Conservation (phyloP, 116 monocot species). For the Zostera marina region DNA sequence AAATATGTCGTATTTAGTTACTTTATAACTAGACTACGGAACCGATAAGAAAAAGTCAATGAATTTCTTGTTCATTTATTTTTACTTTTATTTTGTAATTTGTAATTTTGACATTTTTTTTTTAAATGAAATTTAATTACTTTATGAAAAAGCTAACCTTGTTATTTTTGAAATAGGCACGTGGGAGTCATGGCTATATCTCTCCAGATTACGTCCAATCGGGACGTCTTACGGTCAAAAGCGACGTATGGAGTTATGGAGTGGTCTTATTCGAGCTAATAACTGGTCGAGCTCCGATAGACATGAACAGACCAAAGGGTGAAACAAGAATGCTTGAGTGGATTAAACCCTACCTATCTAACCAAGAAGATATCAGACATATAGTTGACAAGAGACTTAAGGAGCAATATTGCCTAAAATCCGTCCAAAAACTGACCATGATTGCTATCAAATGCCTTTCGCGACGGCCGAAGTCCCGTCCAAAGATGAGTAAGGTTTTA, state of each 20-base stretch:
- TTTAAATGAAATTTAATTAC: no score
- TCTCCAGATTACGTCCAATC: slow-evolving; percentile 85
- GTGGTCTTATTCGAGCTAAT: slow-evolving; percentile 81
- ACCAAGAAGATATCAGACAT: slow-evolving; percentile 27
- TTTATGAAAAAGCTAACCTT: no score
- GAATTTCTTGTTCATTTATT: no score
- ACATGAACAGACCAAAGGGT: slow-evolving; percentile 53
- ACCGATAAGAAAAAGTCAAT: no score
- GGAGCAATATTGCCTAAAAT: slow-evolving; percentile 27
- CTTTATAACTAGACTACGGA: no score
- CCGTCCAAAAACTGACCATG: slow-evolving; percentile 30
- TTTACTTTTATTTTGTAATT: no score
- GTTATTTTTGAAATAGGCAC: slow-evolving; percentile 34
- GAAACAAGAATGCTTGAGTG: slow-evolving; percentile 81
- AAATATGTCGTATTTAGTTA: no score
- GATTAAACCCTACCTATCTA: slow-evolving; percentile 55
- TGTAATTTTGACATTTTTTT: no score
- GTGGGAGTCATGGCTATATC: slow-evolving; percentile 72
- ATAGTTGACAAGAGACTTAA: slow-evolving; percentile 61
- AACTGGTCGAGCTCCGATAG: slow-evolving; percentile 63
- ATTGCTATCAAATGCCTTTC: slow-evolving; percentile 57
- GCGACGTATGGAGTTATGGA: slow-evolving; percentile 81
- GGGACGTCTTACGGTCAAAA: slow-evolving; percentile 55
- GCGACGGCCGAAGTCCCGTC: slow-evolving; percentile 40
- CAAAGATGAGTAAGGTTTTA: slow-evolving; percentile 70